Percentiles rank a stretch among this genome's conserved stretches.
Evolutionary conservation across 2,329 filamentous ascomycete genomes (phyloP).

Genomic region (Coniella lustricola): DNA sequence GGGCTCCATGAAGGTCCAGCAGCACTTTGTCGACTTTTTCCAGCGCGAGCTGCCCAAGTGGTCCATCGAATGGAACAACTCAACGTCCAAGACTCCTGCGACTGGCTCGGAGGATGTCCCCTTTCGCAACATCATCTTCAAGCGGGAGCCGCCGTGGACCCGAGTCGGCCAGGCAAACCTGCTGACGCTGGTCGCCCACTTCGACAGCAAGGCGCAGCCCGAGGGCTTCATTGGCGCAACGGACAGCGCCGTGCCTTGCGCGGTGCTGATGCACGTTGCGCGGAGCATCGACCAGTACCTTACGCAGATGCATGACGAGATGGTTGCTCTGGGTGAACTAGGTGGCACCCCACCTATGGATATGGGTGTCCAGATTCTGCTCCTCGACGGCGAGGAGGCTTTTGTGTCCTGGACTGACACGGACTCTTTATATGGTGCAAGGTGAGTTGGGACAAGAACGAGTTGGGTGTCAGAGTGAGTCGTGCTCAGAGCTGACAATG

Average conservation of each 20-base stretch:
- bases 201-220: conserved; percentile 76
- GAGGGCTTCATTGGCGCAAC: conserved; percentile 87
- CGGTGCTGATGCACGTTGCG: conserved; percentile 83
- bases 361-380: conserved; percentile 78
- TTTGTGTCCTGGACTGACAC: conserved; percentile 71
- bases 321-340: conserved; percentile 52
- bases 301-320: conserved; percentile 72
- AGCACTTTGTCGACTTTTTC: conserved; percentile 84
- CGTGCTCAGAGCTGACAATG: neutral
- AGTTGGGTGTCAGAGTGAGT: neutral
- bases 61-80: conserved; percentile 80
- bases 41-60: conserved; percentile 65
- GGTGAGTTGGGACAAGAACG: conserved; percentile 39
- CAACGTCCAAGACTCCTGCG: conserved; percentile 73
- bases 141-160: conserved; percentile 80
- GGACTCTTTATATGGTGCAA: conserved; percentile 84
- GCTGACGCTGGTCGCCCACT: conserved; percentile 86
- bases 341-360: conserved; percentile 60
- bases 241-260: conserved; percentile 90
- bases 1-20: conserved; percentile 64
- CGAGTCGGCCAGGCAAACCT: conserved; percentile 67
- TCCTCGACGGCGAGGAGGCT: conserved; percentile 92
- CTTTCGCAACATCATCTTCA: conserved; percentile 81
- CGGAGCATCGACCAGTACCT: conserved; percentile 72
- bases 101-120: conserved; percentile 65